Evolutionary conservation across 306 rosid genomes (phyloP).

Genomic region (Astragalus glycyphyllos): DNA sequence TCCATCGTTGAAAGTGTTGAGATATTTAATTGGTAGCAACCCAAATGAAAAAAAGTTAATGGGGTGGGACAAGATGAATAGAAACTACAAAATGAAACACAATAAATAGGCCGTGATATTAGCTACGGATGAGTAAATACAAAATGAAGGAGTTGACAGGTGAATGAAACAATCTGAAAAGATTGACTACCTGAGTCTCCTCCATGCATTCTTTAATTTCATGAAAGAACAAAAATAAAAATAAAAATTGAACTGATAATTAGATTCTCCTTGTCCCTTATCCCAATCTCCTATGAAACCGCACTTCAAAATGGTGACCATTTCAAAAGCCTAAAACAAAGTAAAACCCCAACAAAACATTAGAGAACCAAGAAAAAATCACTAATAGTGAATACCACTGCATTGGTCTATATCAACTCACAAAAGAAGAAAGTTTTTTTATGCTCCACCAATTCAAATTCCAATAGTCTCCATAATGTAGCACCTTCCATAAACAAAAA

Average conservation of each 20-base stretch:
- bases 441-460: conserved; percentile 26
- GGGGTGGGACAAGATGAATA: conserved; percentile 48
- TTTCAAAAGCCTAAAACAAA: conserved; percentile 51
- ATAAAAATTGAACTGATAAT: conserved; percentile 33
- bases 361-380: conserved; percentile 25
- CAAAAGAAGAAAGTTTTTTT: conserved; percentile 31
- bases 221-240: conserved; percentile 16
- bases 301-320: conserved; percentile 61
- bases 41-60: too few species aligned
- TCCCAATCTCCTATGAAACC: conserved; percentile 58
- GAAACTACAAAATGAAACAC: conserved; percentile 35
- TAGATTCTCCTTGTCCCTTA: conserved; percentile 54
- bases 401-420: conserved; percentile 32
- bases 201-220: conserved; percentile 50
- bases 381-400: conserved; percentile 16
- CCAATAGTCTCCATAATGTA: conserved; percentile 34
- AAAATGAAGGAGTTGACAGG: conserved; percentile 60
- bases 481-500: conserved; percentile 30
- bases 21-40: too few species aligned
- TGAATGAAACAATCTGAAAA: conserved; percentile 50
- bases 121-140: conserved; percentile 60
- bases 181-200: conserved; percentile 67
- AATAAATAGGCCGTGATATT: conserved; percentile 65
- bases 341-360: conserved; percentile 13
- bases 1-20: too few species aligned